Percentiles rank a stretch among this genome's conserved stretches.
Conservation (phyloP, 768 basidiomycete species). For the Mycena epipterygia region DNA sequence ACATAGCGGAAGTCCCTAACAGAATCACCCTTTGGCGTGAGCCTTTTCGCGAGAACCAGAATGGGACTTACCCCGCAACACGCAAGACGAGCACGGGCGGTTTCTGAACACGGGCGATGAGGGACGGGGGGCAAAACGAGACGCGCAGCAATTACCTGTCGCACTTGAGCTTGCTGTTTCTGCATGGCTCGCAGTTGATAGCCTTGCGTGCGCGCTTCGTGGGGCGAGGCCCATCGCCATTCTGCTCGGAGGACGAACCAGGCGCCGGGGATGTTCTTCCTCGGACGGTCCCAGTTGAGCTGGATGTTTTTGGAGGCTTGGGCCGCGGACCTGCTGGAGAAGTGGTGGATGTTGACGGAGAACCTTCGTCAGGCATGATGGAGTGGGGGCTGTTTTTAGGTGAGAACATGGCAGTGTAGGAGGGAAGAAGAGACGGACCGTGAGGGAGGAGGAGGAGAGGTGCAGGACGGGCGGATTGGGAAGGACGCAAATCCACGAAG, state of each 20-base stretch:
- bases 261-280: constrained; percentile 64
- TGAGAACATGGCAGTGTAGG: constrained; percentile 33
- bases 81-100: constrained; percentile 91
- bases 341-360: constrained; percentile 47
- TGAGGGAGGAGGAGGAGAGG: constrained; percentile 9
- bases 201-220: constrained; percentile 89
- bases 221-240: constrained; percentile 71
- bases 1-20: constrained; percentile 82
- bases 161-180: constrained; percentile 91
- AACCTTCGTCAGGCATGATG: constrained; percentile 55
- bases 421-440: constrained; percentile 29
- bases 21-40: constrained; percentile 29
- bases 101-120: constrained; percentile 61
- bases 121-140: neutral
- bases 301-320: constrained; percentile 55
- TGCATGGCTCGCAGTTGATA: constrained; percentile 91
- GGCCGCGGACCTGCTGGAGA: constrained; percentile 56
- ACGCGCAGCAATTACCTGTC: constrained; percentile 64
- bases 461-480: neutral
- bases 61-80: constrained; percentile 75
- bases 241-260: constrained; percentile 56
- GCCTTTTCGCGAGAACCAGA: constrained; percentile 26
- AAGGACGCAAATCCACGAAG: constrained; percentile 27
- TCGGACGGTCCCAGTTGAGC: constrained; percentile 58
- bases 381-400: constrained; percentile 43